These are phyloP conservation scores for Porogramme epimiltina DNA, from an alignment of 1,284 basidiomycete genomes.

Conservation along the genomic window DNA sequence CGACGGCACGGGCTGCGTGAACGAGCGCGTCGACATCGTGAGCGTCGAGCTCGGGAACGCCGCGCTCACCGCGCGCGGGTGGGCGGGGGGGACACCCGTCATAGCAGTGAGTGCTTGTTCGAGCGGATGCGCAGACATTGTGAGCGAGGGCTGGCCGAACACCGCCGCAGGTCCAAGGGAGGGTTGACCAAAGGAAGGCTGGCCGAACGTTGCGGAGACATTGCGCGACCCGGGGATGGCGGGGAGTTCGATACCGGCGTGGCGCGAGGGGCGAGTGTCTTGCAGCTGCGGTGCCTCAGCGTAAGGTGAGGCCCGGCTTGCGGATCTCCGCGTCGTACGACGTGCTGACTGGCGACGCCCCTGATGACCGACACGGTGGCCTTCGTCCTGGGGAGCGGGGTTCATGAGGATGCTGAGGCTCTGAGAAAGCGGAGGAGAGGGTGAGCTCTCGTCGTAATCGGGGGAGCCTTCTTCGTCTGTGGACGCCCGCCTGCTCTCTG, in stretches of 20 bases:
- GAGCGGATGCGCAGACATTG: background rate
- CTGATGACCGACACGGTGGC: conserved; percentile 37
- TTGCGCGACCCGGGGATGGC: background rate
- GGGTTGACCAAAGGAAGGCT: conserved; percentile 17
- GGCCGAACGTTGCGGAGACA: conserved; percentile 8
- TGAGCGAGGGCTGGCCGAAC: conserved; percentile 14
- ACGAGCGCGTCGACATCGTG: background rate
- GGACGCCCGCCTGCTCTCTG: background rate
- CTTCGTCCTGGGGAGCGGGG: conserved; percentile 32
- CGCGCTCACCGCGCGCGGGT: background rate
- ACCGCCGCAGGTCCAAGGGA: conserved; percentile 8
- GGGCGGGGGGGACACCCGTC: background rate
- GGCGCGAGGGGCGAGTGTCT: background rate
- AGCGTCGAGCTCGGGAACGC: background rate
- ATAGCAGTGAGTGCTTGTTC: too few species aligned
- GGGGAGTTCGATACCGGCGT: background rate
- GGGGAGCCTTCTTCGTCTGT: conserved; percentile 9
- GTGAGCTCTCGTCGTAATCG: conserved; percentile 13
- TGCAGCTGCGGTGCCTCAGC: conserved; percentile 3
- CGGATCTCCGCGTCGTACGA: conserved; percentile 9
- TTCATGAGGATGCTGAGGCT: conserved; percentile 34
- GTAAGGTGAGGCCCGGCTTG: conserved; percentile 21
- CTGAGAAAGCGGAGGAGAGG: conserved; percentile 7
- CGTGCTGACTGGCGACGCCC: conserved; percentile 15
- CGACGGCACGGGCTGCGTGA: background rate